Base-by-base conservation (phyloP, 2,329 filamentous ascomycete species). In the Cadophora gregata region DNA sequence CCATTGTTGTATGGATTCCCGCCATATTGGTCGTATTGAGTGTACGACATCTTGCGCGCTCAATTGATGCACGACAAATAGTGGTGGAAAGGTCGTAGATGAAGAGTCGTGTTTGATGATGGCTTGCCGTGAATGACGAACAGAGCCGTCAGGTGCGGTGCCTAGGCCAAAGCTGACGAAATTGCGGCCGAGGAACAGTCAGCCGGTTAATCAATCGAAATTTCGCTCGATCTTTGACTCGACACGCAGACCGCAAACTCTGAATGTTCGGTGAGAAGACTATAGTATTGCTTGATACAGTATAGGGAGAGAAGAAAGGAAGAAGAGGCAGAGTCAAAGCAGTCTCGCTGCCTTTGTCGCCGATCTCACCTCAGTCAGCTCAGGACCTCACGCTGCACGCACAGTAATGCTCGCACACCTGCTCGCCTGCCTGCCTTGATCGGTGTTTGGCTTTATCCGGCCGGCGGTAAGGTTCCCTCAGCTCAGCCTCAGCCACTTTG, bases 1-100 rank as follows among this genome's bases (percentile, higher is more conserved):
- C 78, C 83, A 75, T 85, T 82, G 68, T 85, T 81, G 77, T 92
- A 92, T 47, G 88, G 89, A 76, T 91, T 90, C 70, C 75, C 75
- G 70, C 74, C 74, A 59, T 75, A 74, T 58, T 85, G 84, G 71
- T 85, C 82, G 77, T 90, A 89, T 75, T 86, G 85, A 70, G 82
- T 80, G 80, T 88, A 85, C 72, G 87, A 87, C 88, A 90, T 89
- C 24, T 63, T 73, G 85, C 70, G 82, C 65, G 64, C 64, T 66
- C 70, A 70, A 74, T 72, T 72, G 69, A 72, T 71, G 59, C 58
- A 53, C n/a, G 45, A 67, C 16, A 36, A 59, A 55, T 42, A 21
- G 33, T 31, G 33, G n/a, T 55, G 31, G 4, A 16, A 12, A n/a
- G 19, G 16, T 62, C 36, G 59, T 33, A 31, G 59, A 33, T 31